Base-by-base conservation (phyloP, 805 yeast genomes). In the Metschnikowia amazonensis region DNA sequence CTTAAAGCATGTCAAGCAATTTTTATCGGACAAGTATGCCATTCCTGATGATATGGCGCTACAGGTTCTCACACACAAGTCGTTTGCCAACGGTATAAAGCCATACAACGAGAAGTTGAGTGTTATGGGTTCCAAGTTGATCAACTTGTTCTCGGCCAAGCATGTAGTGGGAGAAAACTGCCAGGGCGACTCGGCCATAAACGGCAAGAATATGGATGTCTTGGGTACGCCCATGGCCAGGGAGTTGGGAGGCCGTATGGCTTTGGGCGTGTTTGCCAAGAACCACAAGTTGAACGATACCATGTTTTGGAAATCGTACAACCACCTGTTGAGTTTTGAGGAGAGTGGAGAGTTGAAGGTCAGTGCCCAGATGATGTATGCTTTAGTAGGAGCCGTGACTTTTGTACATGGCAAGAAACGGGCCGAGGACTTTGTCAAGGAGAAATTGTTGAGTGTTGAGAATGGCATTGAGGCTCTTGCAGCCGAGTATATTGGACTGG, bases 11-110 rank as follows among this genome's bases (percentile, higher is more conserved):
- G 64, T 83, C 44, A 78, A 79, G 56, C 49, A 56, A 24, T 79
- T 80, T 52, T 64, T 84, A 44, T 49, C 58, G 17, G 70, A 69
- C 18, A 70, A 76, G 49, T 82, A 72, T 57, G 53, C 70, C 34
- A 69, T 90, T 34, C 72, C 84, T 4, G 85, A 87, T 57, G 74
- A 75, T 5, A 54, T 84, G 47, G 67, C 84, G 18, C 70, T 89
- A 50, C 98, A 92, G 68, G 81, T 87, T 33, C 70, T 90, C 57
- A 90, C 97, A 5, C 97, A 92, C 69, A 92, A 92, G 69, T 87
- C 96, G 18, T 92, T 89, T 73, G 95, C 95, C 4, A 95, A 88
- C 67, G 97, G 96, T 8, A 72, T 78, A 51, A 81, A 83, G 57
- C 97, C 97, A 6, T 88, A 86, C 68, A 92, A 90, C 67, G 97